Base-by-base conservation (phyloP, 768 basidiomycete species). In the Calvatia gigantea region DNA sequence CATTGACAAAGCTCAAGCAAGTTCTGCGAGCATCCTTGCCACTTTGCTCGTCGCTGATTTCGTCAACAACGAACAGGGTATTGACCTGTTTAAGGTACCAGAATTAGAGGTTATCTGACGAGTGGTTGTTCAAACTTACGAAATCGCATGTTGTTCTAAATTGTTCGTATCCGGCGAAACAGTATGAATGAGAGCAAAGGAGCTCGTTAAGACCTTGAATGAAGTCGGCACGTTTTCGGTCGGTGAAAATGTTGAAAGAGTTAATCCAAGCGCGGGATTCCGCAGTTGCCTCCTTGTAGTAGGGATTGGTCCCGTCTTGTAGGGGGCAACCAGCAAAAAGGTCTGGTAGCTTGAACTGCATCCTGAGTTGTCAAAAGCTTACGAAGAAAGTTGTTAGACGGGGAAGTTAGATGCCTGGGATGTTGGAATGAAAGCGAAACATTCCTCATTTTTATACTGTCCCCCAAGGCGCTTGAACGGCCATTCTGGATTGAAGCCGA, bases 1-100 rank as follows among this genome's bases (percentile, higher is more conserved):
- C 78, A 54, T 79, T 75, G 46, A 82, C 67, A 58, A 81, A 80
- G 21, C 78, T 71, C 44, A 77, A 71, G 15, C 82, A 81, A 27
- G 81, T 85, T 23, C 69, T 70, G 39, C 73, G 73, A 37, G 83
- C 85, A 45, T 80, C 85, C 51, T 69, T 68, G 25, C 79, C 80
- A 62, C 71, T 76, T 65, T 86, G 85, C 55, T 85, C 84, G 59
- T 86, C 84, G 65, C 82, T 85, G 51, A 85, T 75, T 67, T 87
- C 85, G 66, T 87, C 86, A 46, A 86, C 74, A 56, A 83, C 80
- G 69, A 84, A 87, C 27, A 87, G 75, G 11, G 83, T 69, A 61
- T 86, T 85, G 56, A 85, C 72, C 78, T 78, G 47, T 21, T 21
- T 41, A 2, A 38, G 15, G 15, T 32, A 38, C 15, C 35, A 25